Evolutionary conservation across 306 rosid species (phyloP), one percentile per base, ranked within the genome.

Genomic region (Parietaria judaica): DNA sequence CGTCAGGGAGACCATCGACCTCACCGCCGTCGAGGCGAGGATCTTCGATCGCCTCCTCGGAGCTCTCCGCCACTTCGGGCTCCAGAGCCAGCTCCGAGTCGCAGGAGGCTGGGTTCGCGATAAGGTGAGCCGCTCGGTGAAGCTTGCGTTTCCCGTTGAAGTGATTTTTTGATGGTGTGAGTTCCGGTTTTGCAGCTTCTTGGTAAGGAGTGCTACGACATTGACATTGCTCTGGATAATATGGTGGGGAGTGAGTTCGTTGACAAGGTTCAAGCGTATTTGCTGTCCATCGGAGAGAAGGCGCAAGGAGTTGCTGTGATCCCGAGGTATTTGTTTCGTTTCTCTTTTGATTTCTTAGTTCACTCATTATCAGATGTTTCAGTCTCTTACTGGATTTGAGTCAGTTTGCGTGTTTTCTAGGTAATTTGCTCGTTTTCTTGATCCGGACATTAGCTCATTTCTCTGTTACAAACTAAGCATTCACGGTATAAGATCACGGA

Each of bases 31-130:
- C 15, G 98, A 92, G 81, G 64, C 71, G 68, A 75, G 65, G 57
- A 91, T 91, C 46, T 91, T 91, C 50, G 75, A 88, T 6, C 70
- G 92, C 58, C 96, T 91, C 64, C 81, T 80, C 38, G 76, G 80
- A 7, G 84, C 95, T 47, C 86, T 88, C 39, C 75, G 71, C 47
- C 86, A 77, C 69, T 85, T 73, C 12, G 69, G 75, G 45, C 95
- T 92, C 48, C 63, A 71, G 43, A 83, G 77, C 60, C 84, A 92
- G 70, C 98, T 92, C 61, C 95, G 96, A 0, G 95, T 92, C 9
- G 98, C 98, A n/a, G 96, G 98, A 51, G 98, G 98, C 58, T 92
- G 95, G 94, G 95, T 92, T 47, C 95, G 96, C 36, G 98, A 92
- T 63, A 88, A 92, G 95, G 96, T 91, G 17, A 0, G 57, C 56